Percentiles rank a stretch among this genome's conserved stretches.
Evolutionary conservation across 768 basidiomycete species (phyloP).

Genomic region (Serpula lacrymans): DNA sequence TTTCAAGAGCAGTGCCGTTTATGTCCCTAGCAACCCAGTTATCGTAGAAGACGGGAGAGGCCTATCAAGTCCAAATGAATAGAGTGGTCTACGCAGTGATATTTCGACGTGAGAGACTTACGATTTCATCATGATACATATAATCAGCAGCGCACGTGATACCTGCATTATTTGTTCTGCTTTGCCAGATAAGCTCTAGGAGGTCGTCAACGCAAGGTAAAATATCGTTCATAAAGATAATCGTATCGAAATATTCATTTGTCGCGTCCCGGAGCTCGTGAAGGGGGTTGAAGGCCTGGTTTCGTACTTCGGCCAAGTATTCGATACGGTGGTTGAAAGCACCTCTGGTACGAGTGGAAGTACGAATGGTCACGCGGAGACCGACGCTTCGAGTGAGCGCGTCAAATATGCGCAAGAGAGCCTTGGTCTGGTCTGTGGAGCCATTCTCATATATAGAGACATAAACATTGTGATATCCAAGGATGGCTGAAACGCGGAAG

Average conservation of each 20-base stretch:
- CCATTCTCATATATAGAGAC: slow-evolving; percentile 99
- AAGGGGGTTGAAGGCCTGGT: slow-evolving; percentile 92
- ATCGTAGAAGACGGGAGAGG: slow-evolving; percentile 93
- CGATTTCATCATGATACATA: slow-evolving; percentile 97
- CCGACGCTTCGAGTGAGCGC: slow-evolving; percentile 88
- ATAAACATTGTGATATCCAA: slow-evolving; percentile 97
- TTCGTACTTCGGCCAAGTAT: slow-evolving; percentile 99
- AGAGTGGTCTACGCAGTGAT: too few species aligned
- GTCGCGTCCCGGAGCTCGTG: slow-evolving; percentile 90
- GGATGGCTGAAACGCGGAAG: slow-evolving; percentile 86
- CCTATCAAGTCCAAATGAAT: slow-evolving; percentile 35
- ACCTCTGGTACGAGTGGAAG: slow-evolving; percentile 88
- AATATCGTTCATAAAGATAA: slow-evolving; percentile 99
- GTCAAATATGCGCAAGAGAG: slow-evolving; percentile 91
- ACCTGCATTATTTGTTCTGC: slow-evolving; percentile 88
- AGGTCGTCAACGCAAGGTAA: slow-evolving; percentile 97
- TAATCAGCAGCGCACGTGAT: slow-evolving; percentile 99
- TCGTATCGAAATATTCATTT: slow-evolving; percentile 92
- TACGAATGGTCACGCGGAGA: slow-evolving; percentile 89
- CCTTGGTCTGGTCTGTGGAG: slow-evolving; percentile 98
- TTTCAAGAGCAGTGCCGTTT: slow-evolving; percentile 97
- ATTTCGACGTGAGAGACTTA: slow-evolving; percentile 34
- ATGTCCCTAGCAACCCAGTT: slow-evolving; percentile 99
- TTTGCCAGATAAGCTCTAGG: slow-evolving; percentile 97
- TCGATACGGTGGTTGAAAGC: slow-evolving; percentile 99